A percentile compares a stretch with the other conserved stretches of the same genome.
These are phyloP conservation scores for Dioscorea zingiberensis DNA, from an alignment of 106 monocot species.

Conservation along the genomic window DNA sequence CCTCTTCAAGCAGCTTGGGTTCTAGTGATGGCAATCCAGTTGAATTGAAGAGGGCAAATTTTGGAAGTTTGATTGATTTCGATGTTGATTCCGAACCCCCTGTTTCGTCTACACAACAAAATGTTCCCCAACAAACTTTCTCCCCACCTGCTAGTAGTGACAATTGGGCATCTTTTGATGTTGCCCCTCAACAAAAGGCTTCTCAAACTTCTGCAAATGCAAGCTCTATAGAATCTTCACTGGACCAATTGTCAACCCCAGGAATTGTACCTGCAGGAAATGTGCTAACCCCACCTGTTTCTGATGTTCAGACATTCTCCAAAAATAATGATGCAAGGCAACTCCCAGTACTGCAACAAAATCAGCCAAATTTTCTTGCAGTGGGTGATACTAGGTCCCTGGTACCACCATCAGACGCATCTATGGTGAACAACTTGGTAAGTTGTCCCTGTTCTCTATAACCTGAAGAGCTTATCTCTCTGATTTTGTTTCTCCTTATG, in stretches of 20 bases:
- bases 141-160: slow-evolving; percentile 20
- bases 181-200: slow-evolving; percentile 19
- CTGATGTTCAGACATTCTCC: slow-evolving; percentile 15
- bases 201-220: slow-evolving; percentile 28
- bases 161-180: slow-evolving; percentile 72
- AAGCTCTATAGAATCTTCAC: slow-evolving; percentile 34
- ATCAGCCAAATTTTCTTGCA: slow-evolving; percentile 24
- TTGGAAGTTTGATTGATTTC: slow-evolving; percentile 84
- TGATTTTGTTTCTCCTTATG: neutral
- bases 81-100: slow-evolving; percentile 52
- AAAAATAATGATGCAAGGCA: slow-evolving; percentile 12
- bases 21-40: slow-evolving; percentile 36
- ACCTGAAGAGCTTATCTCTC: neutral
- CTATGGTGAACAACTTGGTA: neutral
- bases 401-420: slow-evolving; percentile 18
- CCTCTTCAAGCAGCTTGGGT: slow-evolving; percentile 48
- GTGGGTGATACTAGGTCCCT: slow-evolving; percentile 5
- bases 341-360: slow-evolving; percentile 26
- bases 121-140: slow-evolving; percentile 19
- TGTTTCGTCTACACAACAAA: slow-evolving; percentile 17
- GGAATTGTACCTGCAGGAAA: slow-evolving; percentile 20
- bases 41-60: slow-evolving; percentile 43
- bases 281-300: slow-evolving; percentile 10
- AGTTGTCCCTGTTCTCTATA: neutral
- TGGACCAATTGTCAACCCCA: slow-evolving; percentile 35